Base-by-base conservation (phyloP, 345 rosid genomes). In the Lepidium sativum region DNA sequence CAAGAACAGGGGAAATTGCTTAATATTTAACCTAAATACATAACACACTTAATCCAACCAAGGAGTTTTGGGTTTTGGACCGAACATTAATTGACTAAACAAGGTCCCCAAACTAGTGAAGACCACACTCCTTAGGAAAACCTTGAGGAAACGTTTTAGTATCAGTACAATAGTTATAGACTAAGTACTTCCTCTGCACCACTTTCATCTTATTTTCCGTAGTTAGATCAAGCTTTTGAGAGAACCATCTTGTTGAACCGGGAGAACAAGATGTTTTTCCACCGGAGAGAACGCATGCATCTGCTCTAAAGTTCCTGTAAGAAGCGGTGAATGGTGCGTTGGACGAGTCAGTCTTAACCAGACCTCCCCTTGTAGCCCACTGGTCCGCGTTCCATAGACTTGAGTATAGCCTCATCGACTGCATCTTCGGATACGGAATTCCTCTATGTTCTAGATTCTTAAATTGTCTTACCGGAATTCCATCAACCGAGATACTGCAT, bases 281-380 rank as follows among this genome's bases (percentile, higher is more conserved):
- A 11, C 45, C 71, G 0, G 50, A 60, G 15, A 60, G 61, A 27
- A 74, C 64, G 6, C 86, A 82, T 15, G 80, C 79, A n/a, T 75
- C 45, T 4, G 63, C 83, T 41, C 64, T 74, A 41, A 74, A 80
- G 74, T 67, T 77, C 40, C 79, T 73, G 60, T 69, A 77, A n/a
- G 79, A 70, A 37, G 84, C 81, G 2, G 78, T 73, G 54, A 79
- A 79, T 1, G 82, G 88, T n/a, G 88, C 79, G 0, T 72, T 63
- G 12, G 79, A 68, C 80, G 86, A 82, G 55, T 86, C 88, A 2
- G 82, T 82, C 73, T 84, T 86, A 14, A 86, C 67, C 1, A 73
- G 73, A 3, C 94, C 89, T 27, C 87, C 87, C 39, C 86, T 75
- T 9, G 92, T 86, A 6, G 86, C 86, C 89, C 89, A 84, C 38